These are phyloP conservation scores for Wickerhamomyces ciferrii DNA, from an alignment of 805 yeast species.

Conservation along the genomic window DNA sequence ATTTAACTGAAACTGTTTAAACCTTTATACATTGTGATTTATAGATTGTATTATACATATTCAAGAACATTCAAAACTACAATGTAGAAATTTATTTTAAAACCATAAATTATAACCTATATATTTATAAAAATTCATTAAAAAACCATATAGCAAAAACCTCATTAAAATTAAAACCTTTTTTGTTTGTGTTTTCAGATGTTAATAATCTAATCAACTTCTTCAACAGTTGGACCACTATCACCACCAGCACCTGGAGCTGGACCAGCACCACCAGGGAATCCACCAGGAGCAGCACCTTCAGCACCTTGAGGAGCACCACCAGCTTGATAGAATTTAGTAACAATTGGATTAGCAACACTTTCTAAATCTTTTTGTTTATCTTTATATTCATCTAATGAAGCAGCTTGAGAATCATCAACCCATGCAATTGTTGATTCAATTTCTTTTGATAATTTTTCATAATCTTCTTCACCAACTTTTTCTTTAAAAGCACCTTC, in stretches of 20 bases:
- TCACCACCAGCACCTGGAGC: constrained; percentile 53
- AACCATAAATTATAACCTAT: not conserved
- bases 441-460: constrained; percentile 74
- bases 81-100: not conserved
- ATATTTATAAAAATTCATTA: not conserved
- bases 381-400: constrained; percentile 89
- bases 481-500: constrained; percentile 77
- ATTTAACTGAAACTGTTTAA: constrained; percentile 6
- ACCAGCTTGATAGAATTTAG: constrained; percentile 87
- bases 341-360: constrained; percentile 94
- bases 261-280: constrained; percentile 57
- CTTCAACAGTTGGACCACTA: constrained; percentile 71
- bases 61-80: not conserved
- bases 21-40: not conserved
- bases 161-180: not conserved
- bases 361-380: constrained; percentile 96
- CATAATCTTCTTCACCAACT: constrained; percentile 66
- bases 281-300: constrained; percentile 48
- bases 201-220: constrained; percentile 68
- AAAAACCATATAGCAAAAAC: not conserved
- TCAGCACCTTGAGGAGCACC: constrained; percentile 70
- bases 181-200: too few species aligned
- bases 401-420: constrained; percentile 87
- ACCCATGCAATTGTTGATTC: constrained; percentile 87
- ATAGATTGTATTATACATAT: not conserved